phyloP scores from a whole-genome alignment of 805 yeast genomes.

The Pichia kluyveri region DNA sequence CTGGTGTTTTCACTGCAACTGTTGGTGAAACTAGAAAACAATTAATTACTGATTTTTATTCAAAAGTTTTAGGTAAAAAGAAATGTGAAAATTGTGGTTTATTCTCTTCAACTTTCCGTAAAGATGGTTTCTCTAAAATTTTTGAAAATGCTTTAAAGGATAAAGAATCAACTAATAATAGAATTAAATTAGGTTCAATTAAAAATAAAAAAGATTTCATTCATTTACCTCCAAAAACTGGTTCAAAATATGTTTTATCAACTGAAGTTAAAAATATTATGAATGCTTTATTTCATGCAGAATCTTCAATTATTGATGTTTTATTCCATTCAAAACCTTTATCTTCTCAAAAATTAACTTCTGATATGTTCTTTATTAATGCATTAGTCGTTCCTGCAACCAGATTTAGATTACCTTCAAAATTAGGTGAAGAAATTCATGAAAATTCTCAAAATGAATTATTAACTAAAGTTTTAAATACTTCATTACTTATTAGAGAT shows the following conservation, averaged over 20 bases:
- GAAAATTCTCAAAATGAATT: constrained; percentile 91
- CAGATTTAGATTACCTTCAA: constrained; percentile 92
- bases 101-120: constrained; percentile 90
- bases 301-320: constrained; percentile 56
- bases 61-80: constrained; percentile 61
- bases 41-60: constrained; percentile 64
- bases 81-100: constrained; percentile 94
- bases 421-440: constrained; percentile 92
- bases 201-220: constrained; percentile 16
- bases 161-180: constrained; percentile 71
- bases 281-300: constrained; percentile 65
- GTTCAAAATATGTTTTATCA: constrained; percentile 79
- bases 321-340: constrained; percentile 79
- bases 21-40: constrained; percentile 81
- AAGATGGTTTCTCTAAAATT: constrained; percentile 88
- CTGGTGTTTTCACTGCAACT: constrained; percentile 74
- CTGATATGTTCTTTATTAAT: constrained; percentile 87
- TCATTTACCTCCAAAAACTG: constrained; percentile 49
- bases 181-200: constrained; percentile 45
- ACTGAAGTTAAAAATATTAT: constrained; percentile 79
- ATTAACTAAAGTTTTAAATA: constrained; percentile 67
- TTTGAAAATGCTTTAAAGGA: constrained; percentile 82
- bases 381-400: constrained; percentile 93
- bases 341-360: constrained; percentile 34
- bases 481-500: constrained; percentile 77